Evolutionary conservation across 331 rosid genomes (phyloP), one percentile per base, ranked within the genome.

Genomic region (Phaseolus coccineus): DNA sequence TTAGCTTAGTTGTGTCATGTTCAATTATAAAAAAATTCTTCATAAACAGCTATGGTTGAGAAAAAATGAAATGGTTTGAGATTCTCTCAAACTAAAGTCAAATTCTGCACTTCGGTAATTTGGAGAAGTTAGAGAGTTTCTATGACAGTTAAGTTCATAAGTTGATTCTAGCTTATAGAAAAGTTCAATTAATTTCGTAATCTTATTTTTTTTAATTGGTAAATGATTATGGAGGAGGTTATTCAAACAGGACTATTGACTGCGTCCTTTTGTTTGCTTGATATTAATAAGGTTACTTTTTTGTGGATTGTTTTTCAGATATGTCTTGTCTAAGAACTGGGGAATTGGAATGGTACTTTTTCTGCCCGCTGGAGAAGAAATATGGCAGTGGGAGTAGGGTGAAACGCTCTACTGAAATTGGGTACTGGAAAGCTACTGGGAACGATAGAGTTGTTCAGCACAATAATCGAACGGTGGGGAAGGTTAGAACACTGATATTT

Each of bases 381-480:
- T 89, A 90, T 82, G 80, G 87, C 8, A 82, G 82, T 57, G 96
- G 98, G 56, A 70, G 4, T 25, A 91, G 93, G 85, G 58, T 86
- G 78, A 89, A 89, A 8, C 92, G 97, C 9, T 82, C 89, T 27
- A 90, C 94, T 2, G 83, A 88, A 51, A 24, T 44, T 75, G 97
- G 98, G 39, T 84, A 19, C 75, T 92, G 98, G 98, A 94, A 94
- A 87, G 70, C 87, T 62, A 90, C 94, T 0, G 97, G 98, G 80
- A 85, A 42, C 12, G 98, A 88, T 77, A 92, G 88, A 73, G 46
- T 71, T 46, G 85, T 92, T 22, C 27, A 0, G 16, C 15, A 82
- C 30, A 48, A 76, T 0, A 62, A 61, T 48, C 82, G 48, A 24
- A 68, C 76, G 11, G 96, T 86, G 1, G 97, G 97, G 40, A 80